Evolutionary conservation across 164 flowering plant species (phyloP).

Genomic region (Brasenia schreberi): DNA sequence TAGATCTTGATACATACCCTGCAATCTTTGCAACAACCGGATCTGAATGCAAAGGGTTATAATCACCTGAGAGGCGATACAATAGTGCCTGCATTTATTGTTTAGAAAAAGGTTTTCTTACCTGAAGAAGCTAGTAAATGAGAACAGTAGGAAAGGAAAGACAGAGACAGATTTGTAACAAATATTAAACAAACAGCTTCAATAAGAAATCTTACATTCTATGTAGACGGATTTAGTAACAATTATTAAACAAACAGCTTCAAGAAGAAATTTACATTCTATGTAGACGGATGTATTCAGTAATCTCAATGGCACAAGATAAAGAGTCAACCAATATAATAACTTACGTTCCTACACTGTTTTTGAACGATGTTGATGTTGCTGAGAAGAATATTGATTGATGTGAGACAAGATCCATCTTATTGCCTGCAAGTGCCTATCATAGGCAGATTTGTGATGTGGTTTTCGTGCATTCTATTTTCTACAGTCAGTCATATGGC

Average conservation of each 20-base stretch:
- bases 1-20: constrained; percentile 45
- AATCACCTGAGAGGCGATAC: constrained; percentile 91
- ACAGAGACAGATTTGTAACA: background rate
- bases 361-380: too few relatives aligned
- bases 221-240: background rate
- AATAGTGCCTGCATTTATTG: constrained; percentile 60
- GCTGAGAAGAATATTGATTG: too few relatives aligned
- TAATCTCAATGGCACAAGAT: constrained; percentile 18
- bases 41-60: constrained; percentile 93
- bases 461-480: too few relatives aligned
- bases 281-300: constrained; percentile 14
- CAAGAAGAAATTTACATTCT: too few relatives aligned
- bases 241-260: background rate
- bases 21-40: constrained; percentile 62
- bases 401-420: too few relatives aligned
- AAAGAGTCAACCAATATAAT: too few relatives aligned
- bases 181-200: background rate
- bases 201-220: too few relatives aligned
- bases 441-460: too few relatives aligned
- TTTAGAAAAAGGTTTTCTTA: background rate
- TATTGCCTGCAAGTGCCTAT: too few relatives aligned
- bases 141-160: background rate
- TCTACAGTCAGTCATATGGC: too few relatives aligned
- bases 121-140: background rate
- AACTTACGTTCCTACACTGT: too few relatives aligned